Evolutionary conservation across 148 eudicot species (phyloP).

Genomic region (Persicaria maculosa): DNA sequence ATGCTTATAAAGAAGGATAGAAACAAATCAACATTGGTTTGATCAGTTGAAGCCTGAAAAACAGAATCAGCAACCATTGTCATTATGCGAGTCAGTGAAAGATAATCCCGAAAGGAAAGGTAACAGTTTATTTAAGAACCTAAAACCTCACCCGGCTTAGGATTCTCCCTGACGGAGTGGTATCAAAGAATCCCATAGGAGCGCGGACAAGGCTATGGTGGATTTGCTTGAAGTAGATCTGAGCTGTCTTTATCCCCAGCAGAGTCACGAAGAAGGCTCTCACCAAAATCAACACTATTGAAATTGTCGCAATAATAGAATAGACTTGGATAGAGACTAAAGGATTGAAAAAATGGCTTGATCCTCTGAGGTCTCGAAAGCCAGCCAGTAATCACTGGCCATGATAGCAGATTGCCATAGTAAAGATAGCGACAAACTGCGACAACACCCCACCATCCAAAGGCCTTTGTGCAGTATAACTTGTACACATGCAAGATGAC

Average conservation of each 20-base stretch:
- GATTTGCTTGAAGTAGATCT: slow-evolving; percentile 53
- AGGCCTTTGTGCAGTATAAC: slow-evolving; percentile 76
- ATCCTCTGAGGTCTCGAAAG: slow-evolving; percentile 65
- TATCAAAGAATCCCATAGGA: slow-evolving; percentile 97
- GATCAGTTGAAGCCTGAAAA: slow-evolving; percentile 84
- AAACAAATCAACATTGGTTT: slow-evolving; percentile 63
- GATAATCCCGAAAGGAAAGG: neutral
- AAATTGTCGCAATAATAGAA: slow-evolving; percentile 43
- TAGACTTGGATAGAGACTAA: slow-evolving; percentile 60
- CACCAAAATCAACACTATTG: slow-evolving; percentile 36
- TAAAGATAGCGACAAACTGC: slow-evolving; percentile 37
- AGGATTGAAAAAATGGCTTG: slow-evolving; percentile 50
- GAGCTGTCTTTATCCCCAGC: slow-evolving; percentile 75
- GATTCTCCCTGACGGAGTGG: slow-evolving; percentile 96
- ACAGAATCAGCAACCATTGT: neutral
- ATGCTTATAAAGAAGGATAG: slow-evolving; percentile 65
- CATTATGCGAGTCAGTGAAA: neutral
- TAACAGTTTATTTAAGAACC: too few relatives aligned
- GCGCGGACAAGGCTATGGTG: slow-evolving; percentile 74
- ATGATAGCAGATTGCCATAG: slow-evolving; percentile 66
- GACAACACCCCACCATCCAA: slow-evolving; percentile 80
- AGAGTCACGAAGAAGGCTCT: slow-evolving; percentile 39
- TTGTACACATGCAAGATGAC: slow-evolving; percentile 67
- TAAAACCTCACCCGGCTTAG: slow-evolving; percentile 68
- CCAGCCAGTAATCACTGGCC: slow-evolving; percentile 90